Evolutionary conservation across 306 rosid species (phyloP).

Genomic region (Arachis stenosperma): DNA sequence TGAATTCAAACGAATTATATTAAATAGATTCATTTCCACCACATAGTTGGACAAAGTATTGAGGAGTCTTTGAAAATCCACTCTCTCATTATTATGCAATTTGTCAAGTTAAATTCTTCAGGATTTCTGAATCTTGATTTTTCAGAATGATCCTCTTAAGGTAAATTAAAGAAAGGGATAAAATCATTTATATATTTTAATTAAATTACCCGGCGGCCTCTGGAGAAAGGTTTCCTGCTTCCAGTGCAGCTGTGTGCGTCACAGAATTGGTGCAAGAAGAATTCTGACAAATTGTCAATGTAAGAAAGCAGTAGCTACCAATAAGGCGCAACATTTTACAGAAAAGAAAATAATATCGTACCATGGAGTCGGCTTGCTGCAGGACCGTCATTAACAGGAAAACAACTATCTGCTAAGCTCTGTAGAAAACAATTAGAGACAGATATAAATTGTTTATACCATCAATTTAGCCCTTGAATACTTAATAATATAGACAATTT

Average conservation of each 20-base stretch:
- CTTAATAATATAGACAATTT: too few relatives aligned
- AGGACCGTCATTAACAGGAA: slow-evolving; percentile 66
- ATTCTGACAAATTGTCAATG: slow-evolving; percentile 50
- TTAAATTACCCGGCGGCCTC: slow-evolving; percentile 65
- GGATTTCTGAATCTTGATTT: slow-evolving; percentile 11
- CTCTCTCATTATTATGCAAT: slow-evolving; percentile 5
- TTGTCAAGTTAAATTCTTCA: slow-evolving; percentile 4
- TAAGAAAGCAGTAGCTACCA: slow-evolving; percentile 31
- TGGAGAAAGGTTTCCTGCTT: slow-evolving; percentile 68
- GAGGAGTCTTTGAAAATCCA: neutral
- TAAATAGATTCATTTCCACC: neutral
- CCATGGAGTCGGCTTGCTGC: slow-evolving; percentile 74
- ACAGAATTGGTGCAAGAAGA: slow-evolving; percentile 81
- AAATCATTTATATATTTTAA: too few relatives aligned
- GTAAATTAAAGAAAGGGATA: neutral
- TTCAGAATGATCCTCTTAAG: neutral
- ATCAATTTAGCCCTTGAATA: too few relatives aligned
- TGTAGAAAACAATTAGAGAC: slow-evolving; percentile 18
- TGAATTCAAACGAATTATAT: slow-evolving; percentile 13
- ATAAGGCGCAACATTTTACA: slow-evolving; percentile 17
- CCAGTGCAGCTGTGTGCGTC: slow-evolving; percentile 72
- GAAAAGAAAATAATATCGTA: slow-evolving; percentile 40
- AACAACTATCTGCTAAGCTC: slow-evolving; percentile 76
- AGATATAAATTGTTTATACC: too few relatives aligned
- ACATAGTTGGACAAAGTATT: slow-evolving; percentile 18